Evolutionary conservation across 2,329 filamentous ascomycete genomes (phyloP).

Genomic region (Paramyrothecium roridum): DNA sequence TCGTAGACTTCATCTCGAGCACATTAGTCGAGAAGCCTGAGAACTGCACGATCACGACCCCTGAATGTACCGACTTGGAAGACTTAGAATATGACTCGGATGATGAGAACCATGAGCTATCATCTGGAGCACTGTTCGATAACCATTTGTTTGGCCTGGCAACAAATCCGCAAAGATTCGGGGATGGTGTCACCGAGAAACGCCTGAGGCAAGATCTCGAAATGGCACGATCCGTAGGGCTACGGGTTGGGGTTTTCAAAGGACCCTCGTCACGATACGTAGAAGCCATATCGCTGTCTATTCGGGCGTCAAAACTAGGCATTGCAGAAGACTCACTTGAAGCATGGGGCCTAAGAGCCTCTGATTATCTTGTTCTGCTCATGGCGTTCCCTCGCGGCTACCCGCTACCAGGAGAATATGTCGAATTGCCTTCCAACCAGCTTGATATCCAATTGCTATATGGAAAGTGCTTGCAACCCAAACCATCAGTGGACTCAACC

Average conservation of each 20-base stretch:
- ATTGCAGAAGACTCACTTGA: conserved; percentile 72
- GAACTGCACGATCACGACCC: conserved; percentile 2
- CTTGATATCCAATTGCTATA: conserved; percentile 55
- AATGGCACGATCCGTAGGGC: background rate
- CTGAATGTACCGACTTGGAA: background rate
- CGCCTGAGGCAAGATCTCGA: background rate
- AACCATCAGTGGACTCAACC: conserved; percentile 59
- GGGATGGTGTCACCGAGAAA: too few species aligned
- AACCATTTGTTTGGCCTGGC: too few species aligned
- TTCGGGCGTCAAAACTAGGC: conserved; percentile 65
- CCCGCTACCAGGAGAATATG: conserved; percentile 51
- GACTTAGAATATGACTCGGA: background rate
- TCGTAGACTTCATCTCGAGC: conserved; percentile 11
- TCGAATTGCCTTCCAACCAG: conserved; percentile 33
- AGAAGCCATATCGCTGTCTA: conserved; percentile 59
- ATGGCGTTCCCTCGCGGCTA: conserved; percentile 65
- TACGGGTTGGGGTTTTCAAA: background rate
- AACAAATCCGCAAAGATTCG: too few species aligned
- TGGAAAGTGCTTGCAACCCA: conserved; percentile 69
- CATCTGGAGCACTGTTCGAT: too few species aligned
- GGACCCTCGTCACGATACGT: background rate
- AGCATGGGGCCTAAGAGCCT: conserved; percentile 68
- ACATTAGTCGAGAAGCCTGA: conserved; percentile 1
- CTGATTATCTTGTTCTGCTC: conserved; percentile 72
- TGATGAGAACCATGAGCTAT: too few species aligned